Conservation (phyloP, 306 rosid genomes). For the Carpinus fangiana region DNA sequence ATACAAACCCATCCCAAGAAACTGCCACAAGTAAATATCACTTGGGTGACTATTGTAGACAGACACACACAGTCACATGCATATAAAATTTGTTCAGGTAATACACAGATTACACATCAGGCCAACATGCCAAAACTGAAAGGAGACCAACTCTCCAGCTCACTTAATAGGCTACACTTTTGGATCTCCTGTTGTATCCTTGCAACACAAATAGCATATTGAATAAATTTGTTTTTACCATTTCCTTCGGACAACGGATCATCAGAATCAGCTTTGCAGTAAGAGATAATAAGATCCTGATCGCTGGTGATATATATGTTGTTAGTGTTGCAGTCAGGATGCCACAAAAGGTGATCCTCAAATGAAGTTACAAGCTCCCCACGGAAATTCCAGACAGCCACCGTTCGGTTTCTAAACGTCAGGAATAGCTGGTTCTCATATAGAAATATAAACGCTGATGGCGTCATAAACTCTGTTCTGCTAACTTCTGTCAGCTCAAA, state of each 20-base stretch:
- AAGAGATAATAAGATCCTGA: slow-evolving; percentile 98
- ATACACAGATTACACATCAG: neutral
- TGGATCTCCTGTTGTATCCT: neutral
- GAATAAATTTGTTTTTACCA: slow-evolving; percentile 44
- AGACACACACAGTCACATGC: neutral
- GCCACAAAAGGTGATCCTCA: slow-evolving; percentile 99
- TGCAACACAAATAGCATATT: neutral
- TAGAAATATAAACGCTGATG: slow-evolving; percentile 94
- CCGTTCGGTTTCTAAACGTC: slow-evolving; percentile 91
- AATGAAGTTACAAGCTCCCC: slow-evolving; percentile 99
- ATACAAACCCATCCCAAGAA: neutral
- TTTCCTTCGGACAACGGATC: slow-evolving; percentile 89
- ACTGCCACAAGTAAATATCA: neutral
- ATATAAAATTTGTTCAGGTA: neutral
- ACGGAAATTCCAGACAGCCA: slow-evolving; percentile 99
- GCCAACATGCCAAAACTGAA: neutral
- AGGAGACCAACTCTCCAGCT: slow-evolving; percentile 13
- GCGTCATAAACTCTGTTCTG: slow-evolving; percentile 94
- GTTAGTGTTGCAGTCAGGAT: slow-evolving; percentile 98
- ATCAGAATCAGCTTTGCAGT: slow-evolving; percentile 99
- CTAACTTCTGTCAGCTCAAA: slow-evolving; percentile 89
- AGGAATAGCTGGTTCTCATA: slow-evolving; percentile 94
- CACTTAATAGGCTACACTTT: neutral
- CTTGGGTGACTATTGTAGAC: too few relatives aligned
- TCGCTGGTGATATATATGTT: slow-evolving; percentile 97